Evolutionary conservation across 2,329 filamentous ascomycete species (phyloP).

Genomic region (Domatiomyces catenatus): DNA sequence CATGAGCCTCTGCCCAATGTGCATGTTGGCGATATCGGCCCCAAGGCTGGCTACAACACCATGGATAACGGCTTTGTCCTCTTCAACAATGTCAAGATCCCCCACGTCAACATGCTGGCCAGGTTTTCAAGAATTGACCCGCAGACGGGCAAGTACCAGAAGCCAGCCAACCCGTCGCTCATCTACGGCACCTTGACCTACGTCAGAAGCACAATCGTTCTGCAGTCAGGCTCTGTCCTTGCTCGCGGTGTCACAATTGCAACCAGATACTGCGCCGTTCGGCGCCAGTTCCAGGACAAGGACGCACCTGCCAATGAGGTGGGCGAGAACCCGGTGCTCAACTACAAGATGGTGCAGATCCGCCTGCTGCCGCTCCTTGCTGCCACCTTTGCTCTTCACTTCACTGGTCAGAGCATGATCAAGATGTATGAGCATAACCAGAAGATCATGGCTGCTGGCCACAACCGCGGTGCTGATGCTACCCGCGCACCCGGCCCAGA

Average conservation of each 20-base stretch:
- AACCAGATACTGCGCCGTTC: slow-evolving; percentile 56
- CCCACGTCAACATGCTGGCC: slow-evolving; percentile 58
- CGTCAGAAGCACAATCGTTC: slow-evolving; percentile 57
- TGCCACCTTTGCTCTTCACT: slow-evolving; percentile 62
- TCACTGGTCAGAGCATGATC: slow-evolving; percentile 65
- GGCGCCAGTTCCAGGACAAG: slow-evolving; percentile 63
- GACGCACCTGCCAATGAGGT: slow-evolving; percentile 44
- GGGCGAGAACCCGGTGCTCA: slow-evolving; percentile 59
- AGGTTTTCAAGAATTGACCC: slow-evolving; percentile 56
- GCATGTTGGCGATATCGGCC: slow-evolving; percentile 65
- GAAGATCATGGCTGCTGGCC: slow-evolving; percentile 42
- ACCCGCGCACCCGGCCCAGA: slow-evolving; percentile 50
- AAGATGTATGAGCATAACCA: slow-evolving; percentile 57
- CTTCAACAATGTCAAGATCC: slow-evolving; percentile 61
- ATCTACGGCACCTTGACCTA: slow-evolving; percentile 64
- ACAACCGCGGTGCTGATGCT: slow-evolving; percentile 27
- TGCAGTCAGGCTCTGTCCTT: slow-evolving; percentile 55
- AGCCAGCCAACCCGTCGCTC: slow-evolving; percentile 49
- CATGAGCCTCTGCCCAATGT: slow-evolving; percentile 54
- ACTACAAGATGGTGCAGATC: slow-evolving; percentile 70
- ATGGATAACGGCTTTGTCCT: slow-evolving; percentile 73
- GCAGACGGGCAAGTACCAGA: slow-evolving; percentile 51
- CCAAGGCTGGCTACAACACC: slow-evolving; percentile 65
- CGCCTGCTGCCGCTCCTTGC: slow-evolving; percentile 57
- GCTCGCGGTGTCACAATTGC: slow-evolving; percentile 66